Evolutionary conservation across 495 filamentous ascomycete species (phyloP).

Genomic region (Xylaria curta): DNA sequence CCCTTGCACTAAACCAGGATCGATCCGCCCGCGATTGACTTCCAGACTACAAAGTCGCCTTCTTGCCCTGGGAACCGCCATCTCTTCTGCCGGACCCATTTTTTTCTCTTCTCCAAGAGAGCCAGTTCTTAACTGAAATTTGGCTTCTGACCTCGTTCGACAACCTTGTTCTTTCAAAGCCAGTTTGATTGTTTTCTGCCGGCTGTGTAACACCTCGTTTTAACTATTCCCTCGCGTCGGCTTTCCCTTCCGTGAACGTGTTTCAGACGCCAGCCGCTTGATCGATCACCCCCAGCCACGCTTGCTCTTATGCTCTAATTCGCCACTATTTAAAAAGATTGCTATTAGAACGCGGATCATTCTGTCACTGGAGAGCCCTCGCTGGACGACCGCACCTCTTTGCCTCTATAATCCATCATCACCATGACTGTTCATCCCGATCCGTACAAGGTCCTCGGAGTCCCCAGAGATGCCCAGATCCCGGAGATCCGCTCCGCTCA

Average conservation of each 20-base stretch:
- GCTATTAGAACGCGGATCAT: constrained; percentile 14
- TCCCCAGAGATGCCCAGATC: constrained; percentile 75
- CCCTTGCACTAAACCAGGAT: constrained; percentile 9
- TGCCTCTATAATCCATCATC: constrained; percentile 28
- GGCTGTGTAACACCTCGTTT: constrained; percentile 36
- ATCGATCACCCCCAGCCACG: constrained; percentile 22
- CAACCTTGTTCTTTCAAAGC: constrained; percentile 23
- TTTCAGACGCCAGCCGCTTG: constrained; percentile 31
- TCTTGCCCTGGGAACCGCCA: constrained; percentile 29
- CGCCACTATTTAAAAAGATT: constrained; percentile 15
- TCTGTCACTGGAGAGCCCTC: constrained; percentile 20
- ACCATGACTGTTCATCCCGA: constrained; percentile 74
- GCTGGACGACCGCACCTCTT: constrained; percentile 30
- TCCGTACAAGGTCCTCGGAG: constrained; percentile 82
- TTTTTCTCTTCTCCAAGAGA: constrained; percentile 9
- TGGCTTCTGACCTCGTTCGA: too few relatives aligned
- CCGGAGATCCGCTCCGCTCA: constrained; percentile 80
- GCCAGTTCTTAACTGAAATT: constrained; percentile 46
- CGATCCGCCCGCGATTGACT: constrained; percentile 27
- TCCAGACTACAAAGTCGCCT: constrained; percentile 18
- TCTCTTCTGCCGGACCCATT: neutral
- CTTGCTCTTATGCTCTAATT: constrained; percentile 22
- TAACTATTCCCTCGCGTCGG: constrained; percentile 20
- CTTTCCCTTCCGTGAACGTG: constrained; percentile 22
- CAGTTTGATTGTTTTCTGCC: constrained; percentile 10